Conservation (phyloP, 208 protist genomes). For the Perkinsela sp. region DNA sequence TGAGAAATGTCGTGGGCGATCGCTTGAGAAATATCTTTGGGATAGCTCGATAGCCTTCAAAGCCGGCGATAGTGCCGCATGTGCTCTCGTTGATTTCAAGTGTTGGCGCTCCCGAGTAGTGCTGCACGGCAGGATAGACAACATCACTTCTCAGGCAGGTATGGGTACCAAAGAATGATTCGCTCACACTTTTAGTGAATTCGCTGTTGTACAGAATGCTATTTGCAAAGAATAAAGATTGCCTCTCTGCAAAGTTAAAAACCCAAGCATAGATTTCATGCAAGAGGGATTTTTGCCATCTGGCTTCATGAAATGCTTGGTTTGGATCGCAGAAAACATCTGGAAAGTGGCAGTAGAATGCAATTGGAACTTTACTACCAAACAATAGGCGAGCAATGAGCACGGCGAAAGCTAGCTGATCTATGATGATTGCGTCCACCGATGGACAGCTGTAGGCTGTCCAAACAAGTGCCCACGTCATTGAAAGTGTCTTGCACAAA, state of each 20-base stretch:
- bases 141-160: constrained; percentile 16
- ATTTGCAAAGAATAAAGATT: constrained; percentile 15
- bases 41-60: too few relatives aligned
- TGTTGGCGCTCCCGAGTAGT: not conserved
- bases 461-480: constrained; percentile 25
- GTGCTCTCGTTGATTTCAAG: not conserved
- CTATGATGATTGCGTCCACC: constrained; percentile 56
- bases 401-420: constrained; percentile 72
- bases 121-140: constrained; percentile 33
- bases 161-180: constrained; percentile 8
- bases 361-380: constrained; percentile 8
- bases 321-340: constrained; percentile 68
- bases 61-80: too few relatives aligned
- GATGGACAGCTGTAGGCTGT: constrained; percentile 11
- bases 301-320: constrained; percentile 13
- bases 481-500: constrained; percentile 58
- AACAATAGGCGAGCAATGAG: constrained; percentile 23
- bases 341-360: constrained; percentile 98
- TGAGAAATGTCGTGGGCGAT: constrained; percentile 6
- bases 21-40: not conserved
- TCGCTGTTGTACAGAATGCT: constrained; percentile 46
- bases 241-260: constrained; percentile 58
- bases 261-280: constrained; percentile 41
- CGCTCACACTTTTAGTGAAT: constrained; percentile 18
- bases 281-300: not conserved